phyloP scores from a whole-genome alignment of 177 flowering plant species.

The Vitis hybrid region DNA sequence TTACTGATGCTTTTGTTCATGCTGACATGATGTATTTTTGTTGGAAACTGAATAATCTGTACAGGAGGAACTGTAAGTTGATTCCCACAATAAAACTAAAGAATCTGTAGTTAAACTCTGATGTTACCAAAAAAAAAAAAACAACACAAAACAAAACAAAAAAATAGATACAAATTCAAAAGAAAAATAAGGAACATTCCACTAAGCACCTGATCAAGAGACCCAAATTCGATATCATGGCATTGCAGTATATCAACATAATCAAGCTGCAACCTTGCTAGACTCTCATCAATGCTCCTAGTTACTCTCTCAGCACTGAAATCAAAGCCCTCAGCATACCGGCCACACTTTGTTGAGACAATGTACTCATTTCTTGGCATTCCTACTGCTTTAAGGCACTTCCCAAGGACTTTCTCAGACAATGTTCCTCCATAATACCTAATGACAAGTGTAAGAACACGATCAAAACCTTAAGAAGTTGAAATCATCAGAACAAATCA shows the following conservation, averaged over 20 bases:
- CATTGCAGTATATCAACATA: constrained; percentile 95
- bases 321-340: constrained; percentile 85
- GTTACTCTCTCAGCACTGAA: constrained; percentile 94
- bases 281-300: constrained; percentile 90
- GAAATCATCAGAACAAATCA: background rate
- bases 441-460: constrained; percentile 2
- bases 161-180: background rate
- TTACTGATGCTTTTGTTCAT: no score
- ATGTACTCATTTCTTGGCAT: constrained; percentile 69
- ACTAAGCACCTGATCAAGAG: constrained; percentile 78
- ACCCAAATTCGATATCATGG: constrained; percentile 94
- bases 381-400: constrained; percentile 62
- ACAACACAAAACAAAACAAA: background rate
- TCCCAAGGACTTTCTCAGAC: constrained; percentile 86
- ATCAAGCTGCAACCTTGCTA: constrained; percentile 84
- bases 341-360: constrained; percentile 92
- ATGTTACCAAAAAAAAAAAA: no score
- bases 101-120: background rate
- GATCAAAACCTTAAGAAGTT: background rate
- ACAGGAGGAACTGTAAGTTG: no score
- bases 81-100: background rate
- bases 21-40: no score
- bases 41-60: no score
- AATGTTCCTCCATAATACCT: constrained; percentile 91
- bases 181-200: background rate